Base-by-base conservation (phyloP, 805 yeast species). In the Pichia occidentalis region DNA sequence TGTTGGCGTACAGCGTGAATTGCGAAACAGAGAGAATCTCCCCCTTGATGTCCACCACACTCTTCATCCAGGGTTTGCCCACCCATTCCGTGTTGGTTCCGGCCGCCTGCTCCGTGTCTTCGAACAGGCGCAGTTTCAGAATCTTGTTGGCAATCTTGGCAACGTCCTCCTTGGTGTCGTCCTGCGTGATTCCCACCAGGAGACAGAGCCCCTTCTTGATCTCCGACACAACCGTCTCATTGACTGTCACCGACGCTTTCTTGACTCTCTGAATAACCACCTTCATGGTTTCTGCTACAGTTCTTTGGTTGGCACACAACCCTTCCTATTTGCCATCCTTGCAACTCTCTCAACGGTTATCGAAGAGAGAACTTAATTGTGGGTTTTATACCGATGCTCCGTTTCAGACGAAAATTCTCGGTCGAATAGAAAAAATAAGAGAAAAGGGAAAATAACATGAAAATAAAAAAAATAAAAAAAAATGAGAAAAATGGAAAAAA, bases 191-290 rank as follows among this genome's bases (percentile, higher is more conserved):
- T 0, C 98, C 97, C 2, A 92, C 87, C 11, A 92, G 67, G 2
- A 90, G 67, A 70, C 88, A 65, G 23, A 87, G 64, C 0, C 97
- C 97, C 42, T 70, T 68, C 20, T 68, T 68, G 33, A 90, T 87
- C 77, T 74, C 65, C 1, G 97, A 86, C 1, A 88, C 73, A 0
- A 83, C 66, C 35, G 69, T 54, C 7, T 68, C 64, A 36, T 87
- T 85, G 1, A 92, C 98, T 0, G 85, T 75, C 0, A 92, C 98
- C 0, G 95, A 81, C 0, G 97, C 97, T 32, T 73, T 70, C 44
- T 82, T 84, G 6, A 90, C 97, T 53, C 84, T 77, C 56, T 92
- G 98, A 24, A 92, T 74, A 1, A 92, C 95, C 3, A 88, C 85
- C 57, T 78, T 80, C 98, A 90, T 90, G 12, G 21, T 5, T 18